phyloP scores from a whole-genome alignment of 1,139 yeast species.

The Saccharomyces hybrid region DNA sequence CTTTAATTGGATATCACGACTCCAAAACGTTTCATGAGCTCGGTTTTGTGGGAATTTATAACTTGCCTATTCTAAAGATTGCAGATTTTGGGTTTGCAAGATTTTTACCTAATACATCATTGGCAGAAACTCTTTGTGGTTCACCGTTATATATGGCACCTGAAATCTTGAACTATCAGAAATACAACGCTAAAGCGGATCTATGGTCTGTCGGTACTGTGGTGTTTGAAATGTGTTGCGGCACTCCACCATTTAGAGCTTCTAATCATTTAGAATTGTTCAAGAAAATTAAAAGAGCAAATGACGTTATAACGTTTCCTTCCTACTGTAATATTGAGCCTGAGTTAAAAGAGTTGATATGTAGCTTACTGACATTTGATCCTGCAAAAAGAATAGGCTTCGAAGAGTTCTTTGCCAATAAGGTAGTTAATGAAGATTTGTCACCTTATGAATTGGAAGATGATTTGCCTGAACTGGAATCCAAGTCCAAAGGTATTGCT shows the following conservation, averaged over 20 bases:
- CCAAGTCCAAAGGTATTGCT: conserved; percentile 58
- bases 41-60: conserved; percentile 73
- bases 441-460: conserved; percentile 32
- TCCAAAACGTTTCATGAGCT: conserved; percentile 46
- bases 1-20: conserved; percentile 48
- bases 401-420: conserved; percentile 70
- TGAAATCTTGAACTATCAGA: conserved; percentile 86
- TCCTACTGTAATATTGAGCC: conserved; percentile 38
- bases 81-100: conserved; percentile 98
- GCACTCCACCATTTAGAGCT: conserved; percentile 92
- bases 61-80: conserved; percentile 79
- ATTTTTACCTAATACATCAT: conserved; percentile 79
- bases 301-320: conserved; percentile 74
- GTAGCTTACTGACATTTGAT: conserved; percentile 68
- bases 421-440: conserved; percentile 33
- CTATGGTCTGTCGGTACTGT: conserved; percentile 98
- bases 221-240: conserved; percentile 93
- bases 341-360: conserved; percentile 59
- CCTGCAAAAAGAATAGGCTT: conserved; percentile 87
- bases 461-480: conserved; percentile 41
- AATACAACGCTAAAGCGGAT: conserved; percentile 94
- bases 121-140: conserved; percentile 97
- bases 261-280: conserved; percentile 84
- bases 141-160: conserved; percentile 98
- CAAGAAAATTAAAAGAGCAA: conserved; percentile 73